Evolutionary conservation across 1,284 basidiomycete genomes (phyloP).

Genomic region (Rhodotorula sp.): DNA sequence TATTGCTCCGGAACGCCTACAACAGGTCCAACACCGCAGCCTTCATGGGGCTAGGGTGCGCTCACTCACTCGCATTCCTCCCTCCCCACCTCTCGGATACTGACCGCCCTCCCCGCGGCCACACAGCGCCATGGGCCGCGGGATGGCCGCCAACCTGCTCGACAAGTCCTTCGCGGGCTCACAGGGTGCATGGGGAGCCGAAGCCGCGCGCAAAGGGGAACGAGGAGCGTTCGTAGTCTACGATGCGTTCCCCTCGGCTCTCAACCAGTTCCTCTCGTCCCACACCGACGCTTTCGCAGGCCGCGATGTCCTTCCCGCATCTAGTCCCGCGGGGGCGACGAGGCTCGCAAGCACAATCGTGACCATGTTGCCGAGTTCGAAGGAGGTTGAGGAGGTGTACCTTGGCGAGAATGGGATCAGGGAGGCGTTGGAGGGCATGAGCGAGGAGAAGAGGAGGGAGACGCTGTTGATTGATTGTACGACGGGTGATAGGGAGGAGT

Average conservation of each 20-base stretch:
- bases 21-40: conserved; percentile 59
- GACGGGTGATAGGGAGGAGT: conserved; percentile 73
- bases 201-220: conserved; percentile 1
- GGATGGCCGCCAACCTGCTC: conserved; percentile 74
- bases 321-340: conserved; percentile 50
- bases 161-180: conserved; percentile 40
- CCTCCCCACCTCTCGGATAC: not conserved
- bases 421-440: conserved; percentile 30
- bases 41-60: conserved; percentile 72
- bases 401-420: conserved; percentile 44
- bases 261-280: conserved; percentile 58
- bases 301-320: conserved; percentile 45
- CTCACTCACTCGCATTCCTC: not conserved
- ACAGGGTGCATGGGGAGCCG: conserved; percentile 15
- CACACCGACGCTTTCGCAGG: conserved; percentile 41
- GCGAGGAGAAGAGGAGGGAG: conserved; percentile 20
- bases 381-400: conserved; percentile 52
- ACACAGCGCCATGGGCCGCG: conserved; percentile 62
- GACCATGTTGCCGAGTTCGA: conserved; percentile 55
- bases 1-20: conserved; percentile 1
- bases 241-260: conserved; percentile 65
- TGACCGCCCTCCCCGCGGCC: not conserved
- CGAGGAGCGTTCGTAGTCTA: conserved; percentile 64
- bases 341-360: conserved; percentile 50
- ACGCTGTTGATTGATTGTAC: conserved; percentile 83